Evolutionary conservation across 2,329 filamentous ascomycete genomes (phyloP), one percentile per base, ranked within the genome.

Genomic region (Pseudocercospora cruenta): DNA sequence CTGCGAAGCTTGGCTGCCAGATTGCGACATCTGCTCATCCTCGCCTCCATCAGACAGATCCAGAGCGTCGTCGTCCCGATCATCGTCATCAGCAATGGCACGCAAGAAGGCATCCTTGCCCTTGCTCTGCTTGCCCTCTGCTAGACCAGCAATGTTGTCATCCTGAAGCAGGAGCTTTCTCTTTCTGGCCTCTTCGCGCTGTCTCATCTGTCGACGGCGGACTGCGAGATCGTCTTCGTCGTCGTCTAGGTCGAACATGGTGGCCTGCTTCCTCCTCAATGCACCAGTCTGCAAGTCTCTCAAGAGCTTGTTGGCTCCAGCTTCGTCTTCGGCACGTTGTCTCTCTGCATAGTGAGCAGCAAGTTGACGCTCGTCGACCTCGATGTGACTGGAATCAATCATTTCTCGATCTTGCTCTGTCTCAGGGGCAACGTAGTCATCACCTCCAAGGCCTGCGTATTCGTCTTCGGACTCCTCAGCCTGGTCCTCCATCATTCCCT

Each of bases 401-500:
- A 99, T 96, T 69, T 93, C 89, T 72, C 91, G 87, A 69, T 95
- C 87, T 7, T 91, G 87, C 31, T 89, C 89, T 64, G 91, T 88
- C 39, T 90, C 91, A 66, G 93, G 91, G 63, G 90, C 90, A 51
- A 86, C 90, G 53, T 88, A 90, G 70, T 94, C 92, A 71, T 98
- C 94, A 69, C 95, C 95, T 71, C 95, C 95, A 9, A 99, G 84
- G 4, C 95, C 95, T 45, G 94, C 94, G 77, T 98, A 99, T 78
- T 99, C 95, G 77, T 99, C 95, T 76, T 99, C 96, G 0, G 95
- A 99, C 80, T 99, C 95, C 73, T 97, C 92, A 67, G 95, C 94
- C 76, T 96, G 93, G 71, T 97, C 95, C 70, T 98, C 88, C 43
- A 99, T 85, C 86, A 97, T 91, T 77, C 91, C 94, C 79, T 93